These are phyloP conservation scores for Ophiocordyceps camponoti-rufipedis DNA, from an alignment of 2,329 filamentous ascomycete genomes.

Conservation along the genomic window DNA sequence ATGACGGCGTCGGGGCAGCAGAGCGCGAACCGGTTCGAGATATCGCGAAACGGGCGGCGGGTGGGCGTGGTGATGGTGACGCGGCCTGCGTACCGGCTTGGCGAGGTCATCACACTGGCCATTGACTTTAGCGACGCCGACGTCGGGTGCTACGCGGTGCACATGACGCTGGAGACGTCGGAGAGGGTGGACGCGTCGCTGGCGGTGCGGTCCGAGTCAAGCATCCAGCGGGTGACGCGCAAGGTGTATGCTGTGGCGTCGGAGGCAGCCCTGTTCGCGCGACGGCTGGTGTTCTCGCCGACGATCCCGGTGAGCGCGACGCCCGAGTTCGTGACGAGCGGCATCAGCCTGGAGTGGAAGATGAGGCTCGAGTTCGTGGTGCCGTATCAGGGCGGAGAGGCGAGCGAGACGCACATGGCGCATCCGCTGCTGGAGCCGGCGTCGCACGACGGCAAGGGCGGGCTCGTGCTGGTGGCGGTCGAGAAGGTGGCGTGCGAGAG, in stretches of 20 bases:
- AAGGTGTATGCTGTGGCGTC: constrained; percentile 62
- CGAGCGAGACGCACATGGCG: constrained; percentile 6
- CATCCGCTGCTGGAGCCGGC: constrained; percentile 58
- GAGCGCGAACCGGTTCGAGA: constrained; percentile 87
- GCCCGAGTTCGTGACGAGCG: constrained; percentile 82
- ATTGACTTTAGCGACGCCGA: constrained; percentile 68
- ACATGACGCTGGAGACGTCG: constrained; percentile 67
- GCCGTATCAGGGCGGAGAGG: constrained; percentile 27
- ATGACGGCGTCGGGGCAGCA: constrained; percentile 48
- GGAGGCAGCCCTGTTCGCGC: constrained; percentile 68
- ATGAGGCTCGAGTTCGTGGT: constrained; percentile 87
- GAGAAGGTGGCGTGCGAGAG: constrained; percentile 71
- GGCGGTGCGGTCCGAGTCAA: constrained; percentile 69
- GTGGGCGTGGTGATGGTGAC: constrained; percentile 83
- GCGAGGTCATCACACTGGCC: constrained; percentile 68
- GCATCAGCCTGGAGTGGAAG: constrained; percentile 75
- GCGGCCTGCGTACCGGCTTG: constrained; percentile 72
- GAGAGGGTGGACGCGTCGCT: constrained; percentile 69
- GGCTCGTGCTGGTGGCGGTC: constrained; percentile 53
- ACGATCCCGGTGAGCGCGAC: constrained; percentile 71
- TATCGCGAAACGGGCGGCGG: constrained; percentile 77
- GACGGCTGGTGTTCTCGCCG: constrained; percentile 61
- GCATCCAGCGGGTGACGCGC: constrained; percentile 71
- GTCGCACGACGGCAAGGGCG: constrained; percentile 59
- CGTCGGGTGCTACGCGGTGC: constrained; percentile 71